These are phyloP conservation scores for Pyrus communis DNA, from an alignment of 306 rosid species.

Conservation along the genomic window DNA sequence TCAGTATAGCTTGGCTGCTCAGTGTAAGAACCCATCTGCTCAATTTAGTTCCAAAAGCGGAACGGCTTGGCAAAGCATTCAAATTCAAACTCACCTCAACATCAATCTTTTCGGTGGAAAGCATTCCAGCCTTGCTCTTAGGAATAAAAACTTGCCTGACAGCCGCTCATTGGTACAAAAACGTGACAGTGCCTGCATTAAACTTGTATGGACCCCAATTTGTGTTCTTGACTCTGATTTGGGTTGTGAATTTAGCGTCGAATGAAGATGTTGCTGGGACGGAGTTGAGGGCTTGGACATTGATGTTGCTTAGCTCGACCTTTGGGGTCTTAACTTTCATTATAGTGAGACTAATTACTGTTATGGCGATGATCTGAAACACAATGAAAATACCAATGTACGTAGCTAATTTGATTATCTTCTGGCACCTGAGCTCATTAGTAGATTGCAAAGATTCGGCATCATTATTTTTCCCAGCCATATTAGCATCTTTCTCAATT, in stretches of 20 bases:
- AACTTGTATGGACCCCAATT: not conserved
- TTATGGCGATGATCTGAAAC: not conserved
- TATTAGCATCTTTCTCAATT: too few relatives aligned
- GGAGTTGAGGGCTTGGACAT: not conserved
- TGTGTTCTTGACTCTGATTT: not conserved
- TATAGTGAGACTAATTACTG: not conserved
- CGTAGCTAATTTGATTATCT: not conserved
- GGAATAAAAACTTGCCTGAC: not conserved
- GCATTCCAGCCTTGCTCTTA: conserved; percentile 1
- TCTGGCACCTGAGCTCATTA: not conserved
- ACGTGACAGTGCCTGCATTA: not conserved
- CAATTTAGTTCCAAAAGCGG: not conserved
- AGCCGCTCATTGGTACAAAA: not conserved
- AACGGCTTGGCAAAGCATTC: too few relatives aligned
- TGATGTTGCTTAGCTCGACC: not conserved
- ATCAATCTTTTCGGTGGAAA: not conserved
- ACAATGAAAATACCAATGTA: not conserved
- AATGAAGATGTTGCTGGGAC: not conserved
- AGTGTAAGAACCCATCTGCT: not conserved
- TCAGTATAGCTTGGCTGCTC: not conserved
- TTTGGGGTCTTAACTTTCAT: not conserved
- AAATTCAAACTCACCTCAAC: too few relatives aligned
- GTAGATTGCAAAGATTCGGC: not conserved
- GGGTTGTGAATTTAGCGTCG: not conserved
- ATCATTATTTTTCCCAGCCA: not conserved